These are phyloP conservation scores for Neoarthrinium moseri DNA, from an alignment of 2,329 filamentous ascomycete genomes.

Conservation along the genomic window DNA sequence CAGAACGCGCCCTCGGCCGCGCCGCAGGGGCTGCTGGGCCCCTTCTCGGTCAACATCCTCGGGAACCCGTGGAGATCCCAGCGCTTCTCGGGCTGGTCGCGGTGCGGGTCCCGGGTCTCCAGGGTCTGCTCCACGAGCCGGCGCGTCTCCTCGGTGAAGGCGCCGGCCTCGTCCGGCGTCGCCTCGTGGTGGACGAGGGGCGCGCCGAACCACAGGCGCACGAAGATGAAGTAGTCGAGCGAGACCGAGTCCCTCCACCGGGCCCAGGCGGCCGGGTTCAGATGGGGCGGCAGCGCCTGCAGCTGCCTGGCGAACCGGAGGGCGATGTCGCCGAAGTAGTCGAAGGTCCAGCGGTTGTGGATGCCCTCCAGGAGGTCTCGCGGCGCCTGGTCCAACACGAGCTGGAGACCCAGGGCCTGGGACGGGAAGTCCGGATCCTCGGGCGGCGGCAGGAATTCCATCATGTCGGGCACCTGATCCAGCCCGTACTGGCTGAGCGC, in stretches of 20 bases:
- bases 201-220: constrained; percentile 20
- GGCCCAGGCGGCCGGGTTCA: constrained; percentile 17
- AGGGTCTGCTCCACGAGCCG: constrained; percentile 17
- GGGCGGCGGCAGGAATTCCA: constrained; percentile 20
- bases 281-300: constrained; percentile 11
- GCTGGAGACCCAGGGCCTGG: constrained; percentile 24
- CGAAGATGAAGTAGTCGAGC: constrained; percentile 24
- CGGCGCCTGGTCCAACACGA: constrained; percentile 26
- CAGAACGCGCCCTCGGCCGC: constrained; percentile 20
- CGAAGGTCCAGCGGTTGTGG: constrained; percentile 23
- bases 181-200: constrained; percentile 25
- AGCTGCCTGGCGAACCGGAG: constrained; percentile 14
- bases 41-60: constrained; percentile 11
- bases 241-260: constrained; percentile 16
- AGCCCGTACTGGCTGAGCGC: constrained; percentile 20
- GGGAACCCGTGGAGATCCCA: constrained; percentile 22
- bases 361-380: constrained; percentile 21
- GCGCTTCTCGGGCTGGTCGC: constrained; percentile 14
- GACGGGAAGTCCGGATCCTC: constrained; percentile 18
- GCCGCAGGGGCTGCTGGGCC: constrained; percentile 15
- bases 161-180: constrained; percentile 9
- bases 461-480: constrained; percentile 21
- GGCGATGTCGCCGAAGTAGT: constrained; percentile 23
- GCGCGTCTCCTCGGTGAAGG: constrained; percentile 21
- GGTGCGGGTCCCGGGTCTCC: constrained; percentile 17